Evolutionary conservation across 139 green algal species (phyloP).

Genomic region (Ulvella scutata): DNA sequence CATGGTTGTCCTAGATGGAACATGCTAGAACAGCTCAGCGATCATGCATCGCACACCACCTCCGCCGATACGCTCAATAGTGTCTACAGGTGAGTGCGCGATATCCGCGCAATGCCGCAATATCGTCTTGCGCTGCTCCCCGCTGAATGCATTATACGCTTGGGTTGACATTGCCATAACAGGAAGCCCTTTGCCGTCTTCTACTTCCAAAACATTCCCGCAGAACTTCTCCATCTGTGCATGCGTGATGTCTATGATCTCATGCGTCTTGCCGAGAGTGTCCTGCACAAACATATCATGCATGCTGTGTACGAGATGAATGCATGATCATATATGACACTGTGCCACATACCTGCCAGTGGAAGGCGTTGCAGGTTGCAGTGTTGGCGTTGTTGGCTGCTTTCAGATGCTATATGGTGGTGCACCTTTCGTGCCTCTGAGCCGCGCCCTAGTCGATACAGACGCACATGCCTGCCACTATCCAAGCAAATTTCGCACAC

Average conservation of each 20-base stretch:
- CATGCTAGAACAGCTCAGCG: conserved; percentile 81
- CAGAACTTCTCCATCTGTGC: conserved; percentile 77
- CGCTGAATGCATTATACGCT: conserved; percentile 76
- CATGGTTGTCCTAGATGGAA: too few species aligned
- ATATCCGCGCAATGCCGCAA: conserved; percentile 55
- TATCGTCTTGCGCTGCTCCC: conserved; percentile 47
- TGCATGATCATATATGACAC: too few species aligned
- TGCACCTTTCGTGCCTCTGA: too few species aligned
- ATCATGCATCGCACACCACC: conserved; percentile 83
- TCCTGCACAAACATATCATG: background rate
- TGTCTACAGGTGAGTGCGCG: conserved; percentile 77
- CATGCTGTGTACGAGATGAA: too few species aligned
- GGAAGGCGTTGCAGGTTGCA: too few species aligned
- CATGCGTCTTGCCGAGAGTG: conserved; percentile 28
- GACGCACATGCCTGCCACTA: too few species aligned
- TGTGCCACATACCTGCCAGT: too few species aligned
- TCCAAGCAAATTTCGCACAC: too few species aligned
- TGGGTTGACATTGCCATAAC: conserved; percentile 72
- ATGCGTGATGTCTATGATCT: conserved; percentile 76
- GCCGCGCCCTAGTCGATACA: too few species aligned
- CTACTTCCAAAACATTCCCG: conserved; percentile 86
- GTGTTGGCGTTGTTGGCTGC: too few species aligned
- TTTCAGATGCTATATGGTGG: too few species aligned
- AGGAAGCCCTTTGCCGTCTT: conserved; percentile 60
- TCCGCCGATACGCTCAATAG: conserved; percentile 77